Percentiles rank a stretch among this genome's conserved stretches.
Evolutionary conservation across 495 filamentous ascomycete species (phyloP).

Genomic region (Xylaria sp.): DNA sequence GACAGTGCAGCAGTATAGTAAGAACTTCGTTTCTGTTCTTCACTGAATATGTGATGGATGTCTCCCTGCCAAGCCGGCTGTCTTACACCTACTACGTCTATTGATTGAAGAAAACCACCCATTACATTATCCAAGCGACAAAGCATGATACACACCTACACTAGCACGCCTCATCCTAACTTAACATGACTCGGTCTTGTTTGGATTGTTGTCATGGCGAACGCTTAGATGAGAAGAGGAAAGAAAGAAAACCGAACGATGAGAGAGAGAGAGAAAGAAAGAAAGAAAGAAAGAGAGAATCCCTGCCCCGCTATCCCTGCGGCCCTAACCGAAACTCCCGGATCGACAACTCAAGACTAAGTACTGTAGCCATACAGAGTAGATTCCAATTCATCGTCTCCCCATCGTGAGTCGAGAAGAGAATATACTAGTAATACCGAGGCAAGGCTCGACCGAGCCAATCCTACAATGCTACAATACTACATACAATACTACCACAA

Average conservation of each 20-base stretch:
- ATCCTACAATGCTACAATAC: constrained; percentile 10
- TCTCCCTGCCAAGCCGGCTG: constrained; percentile 13
- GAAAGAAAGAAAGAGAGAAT: neutral
- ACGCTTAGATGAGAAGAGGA: neutral
- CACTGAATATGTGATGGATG: neutral
- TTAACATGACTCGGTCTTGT: neutral
- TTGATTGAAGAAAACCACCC: neutral
- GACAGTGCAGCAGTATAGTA: neutral
- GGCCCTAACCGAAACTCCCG: constrained; percentile 17
- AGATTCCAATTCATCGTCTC: neutral
- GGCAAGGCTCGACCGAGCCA: constrained; percentile 1
- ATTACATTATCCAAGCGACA: too few relatives aligned
- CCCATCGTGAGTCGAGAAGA: constrained; percentile 4
- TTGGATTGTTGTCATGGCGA: neutral
- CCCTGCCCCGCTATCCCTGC: neutral
- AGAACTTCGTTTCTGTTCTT: neutral
- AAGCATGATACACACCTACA: too few relatives aligned
- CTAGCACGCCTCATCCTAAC: constrained; percentile 7
- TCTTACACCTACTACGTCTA: neutral
- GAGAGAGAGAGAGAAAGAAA: neutral
- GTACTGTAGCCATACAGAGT: neutral
- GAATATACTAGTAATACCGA: constrained; percentile 1
- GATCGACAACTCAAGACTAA: constrained; percentile 1
- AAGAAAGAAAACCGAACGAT: neutral
- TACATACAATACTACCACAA: constrained; percentile 3